These are phyloP conservation scores for Calonectria pseudoreteaudii DNA, from an alignment of 2,329 filamentous ascomycete species.

Conservation along the genomic window DNA sequence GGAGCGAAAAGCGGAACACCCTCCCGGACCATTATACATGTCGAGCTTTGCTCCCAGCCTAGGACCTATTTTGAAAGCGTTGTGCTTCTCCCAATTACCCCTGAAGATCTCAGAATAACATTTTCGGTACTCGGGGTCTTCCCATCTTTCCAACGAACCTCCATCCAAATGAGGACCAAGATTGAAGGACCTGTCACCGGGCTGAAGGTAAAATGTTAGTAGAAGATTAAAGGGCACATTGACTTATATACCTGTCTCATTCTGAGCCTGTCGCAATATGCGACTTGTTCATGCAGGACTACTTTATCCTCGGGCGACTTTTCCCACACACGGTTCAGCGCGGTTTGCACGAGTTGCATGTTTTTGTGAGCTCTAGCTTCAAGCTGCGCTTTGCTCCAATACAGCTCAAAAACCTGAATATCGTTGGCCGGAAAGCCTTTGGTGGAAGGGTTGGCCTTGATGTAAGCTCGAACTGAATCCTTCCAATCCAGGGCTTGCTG, in stretches of 20 bases:
- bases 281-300: not conserved
- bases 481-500: not conserved
- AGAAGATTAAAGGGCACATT: not conserved
- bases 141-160: slow-evolving; percentile 3
- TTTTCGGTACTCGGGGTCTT: not conserved
- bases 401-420: not conserved
- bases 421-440: not conserved
- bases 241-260: not conserved
- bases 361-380: not conserved
- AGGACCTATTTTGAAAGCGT: not conserved
- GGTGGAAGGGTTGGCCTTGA: not conserved
- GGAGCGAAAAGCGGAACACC: not conserved
- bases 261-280: not conserved
- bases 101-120: not conserved
- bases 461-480: not conserved
- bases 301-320: not conserved
- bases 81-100: not conserved
- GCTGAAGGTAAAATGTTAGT: not conserved
- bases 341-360: not conserved
- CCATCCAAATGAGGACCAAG: slow-evolving; percentile 2
- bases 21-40: slow-evolving; percentile 1
- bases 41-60: not conserved
- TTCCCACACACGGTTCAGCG: not conserved
- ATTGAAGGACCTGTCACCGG: not conserved
- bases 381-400: slow-evolving; percentile 8